phyloP scores from a whole-genome alignment of 805 yeast species.

The Saccharomyces kudriavzevii region DNA sequence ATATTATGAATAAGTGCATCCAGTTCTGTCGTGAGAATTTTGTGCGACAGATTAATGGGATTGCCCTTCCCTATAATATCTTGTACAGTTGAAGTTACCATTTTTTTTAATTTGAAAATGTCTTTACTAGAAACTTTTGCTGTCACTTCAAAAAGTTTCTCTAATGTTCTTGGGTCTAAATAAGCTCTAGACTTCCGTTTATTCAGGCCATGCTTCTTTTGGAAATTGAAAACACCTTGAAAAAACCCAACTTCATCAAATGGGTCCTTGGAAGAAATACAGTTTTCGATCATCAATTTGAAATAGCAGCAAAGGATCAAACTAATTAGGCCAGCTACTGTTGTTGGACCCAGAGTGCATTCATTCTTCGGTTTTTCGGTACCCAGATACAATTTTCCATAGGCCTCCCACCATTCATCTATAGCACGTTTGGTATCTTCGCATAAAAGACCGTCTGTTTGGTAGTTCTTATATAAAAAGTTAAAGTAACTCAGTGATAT shows the following conservation, averaged over 20 bases:
- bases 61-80: constrained; percentile 44
- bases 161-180: constrained; percentile 50
- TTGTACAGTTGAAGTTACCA: constrained; percentile 64
- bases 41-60: constrained; percentile 29
- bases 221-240: constrained; percentile 65
- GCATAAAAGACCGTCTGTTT: constrained; percentile 85
- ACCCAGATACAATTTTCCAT: constrained; percentile 40
- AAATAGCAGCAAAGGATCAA: constrained; percentile 59
- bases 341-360: constrained; percentile 52
- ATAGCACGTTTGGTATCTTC: constrained; percentile 67
- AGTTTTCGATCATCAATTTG: constrained; percentile 52
- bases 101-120: constrained; percentile 49
- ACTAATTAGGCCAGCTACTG: constrained; percentile 76
- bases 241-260: constrained; percentile 66
- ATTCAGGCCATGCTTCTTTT: constrained; percentile 50
- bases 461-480: constrained; percentile 48
- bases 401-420: constrained; percentile 69
- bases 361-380: constrained; percentile 33
- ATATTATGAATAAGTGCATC: constrained; percentile 25
- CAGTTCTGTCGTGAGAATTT: constrained; percentile 34
- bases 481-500: constrained; percentile 71
- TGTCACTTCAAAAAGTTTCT: constrained; percentile 40
- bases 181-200: constrained; percentile 37
- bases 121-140: constrained; percentile 38
- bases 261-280: constrained; percentile 71